phyloP scores from a whole-genome alignment of 192 early-diverging fungal species.

The Diversispora eburnea region DNA sequence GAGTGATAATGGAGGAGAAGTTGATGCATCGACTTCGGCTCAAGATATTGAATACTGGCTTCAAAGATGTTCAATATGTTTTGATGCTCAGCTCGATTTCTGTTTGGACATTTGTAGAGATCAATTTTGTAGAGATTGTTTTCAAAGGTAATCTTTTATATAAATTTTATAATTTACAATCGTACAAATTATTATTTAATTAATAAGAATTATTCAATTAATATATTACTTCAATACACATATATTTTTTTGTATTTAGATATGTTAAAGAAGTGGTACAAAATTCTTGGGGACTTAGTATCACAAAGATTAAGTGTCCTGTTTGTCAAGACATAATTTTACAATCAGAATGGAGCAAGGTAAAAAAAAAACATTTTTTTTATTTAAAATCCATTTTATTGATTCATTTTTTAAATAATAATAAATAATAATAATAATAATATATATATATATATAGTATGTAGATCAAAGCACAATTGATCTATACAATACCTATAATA shows the following conservation, averaged over 20 bases:
- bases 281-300: slow-evolving; percentile 55
- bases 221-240: neutral
- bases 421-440: too few relatives aligned
- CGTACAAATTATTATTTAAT: too few relatives aligned
- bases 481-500: slow-evolving; percentile 51
- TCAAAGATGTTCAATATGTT: slow-evolving; percentile 57
- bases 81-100: slow-evolving; percentile 53
- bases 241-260: slow-evolving; percentile 23
- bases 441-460: too few relatives aligned
- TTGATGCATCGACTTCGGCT: slow-evolving; percentile 11
- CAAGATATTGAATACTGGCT: slow-evolving; percentile 53
- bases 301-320: slow-evolving; percentile 57
- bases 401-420: neutral
- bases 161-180: neutral
- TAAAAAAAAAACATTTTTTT: slow-evolving; percentile 19
- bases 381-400: neutral
- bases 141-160: slow-evolving; percentile 41
- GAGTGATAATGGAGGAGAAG: slow-evolving; percentile 33
- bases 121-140: slow-evolving; percentile 56
- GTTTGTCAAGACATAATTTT: slow-evolving; percentile 51
- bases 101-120: slow-evolving; percentile 55
- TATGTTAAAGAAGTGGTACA: slow-evolving; percentile 56
- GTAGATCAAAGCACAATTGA: slow-evolving; percentile 43
- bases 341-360: slow-evolving; percentile 51
- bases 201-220: neutral